Base-by-base conservation (phyloP, 495 filamentous ascomycete species). In the Hypoxylon fuscum region DNA sequence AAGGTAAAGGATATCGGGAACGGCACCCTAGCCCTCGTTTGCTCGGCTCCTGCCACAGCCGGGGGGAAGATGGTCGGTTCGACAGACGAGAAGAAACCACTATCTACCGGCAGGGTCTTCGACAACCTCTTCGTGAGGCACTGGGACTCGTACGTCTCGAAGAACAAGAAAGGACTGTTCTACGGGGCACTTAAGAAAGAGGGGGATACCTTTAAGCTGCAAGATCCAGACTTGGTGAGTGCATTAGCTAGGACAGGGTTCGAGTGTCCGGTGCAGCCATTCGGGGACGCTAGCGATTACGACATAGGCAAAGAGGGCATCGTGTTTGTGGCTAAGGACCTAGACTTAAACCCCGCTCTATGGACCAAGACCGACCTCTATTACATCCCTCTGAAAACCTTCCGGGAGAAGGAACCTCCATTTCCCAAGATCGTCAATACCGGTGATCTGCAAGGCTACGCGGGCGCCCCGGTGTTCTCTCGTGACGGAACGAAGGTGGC, bases 291-390 rank as follows among this genome's bases (percentile, higher is more conserved):
- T 18, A 74, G 74, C 23, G 84, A 88, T 68, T 90, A 81, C 51
- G 85, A 83, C 62, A 81, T 86, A 55, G 74, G 77, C 41, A 71
- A 76, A 35, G 74, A 68, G 48, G 84, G 84, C 1, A 79, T 97
- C 54, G 86, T 90, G 1, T 97, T 97, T 72, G 85, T 96, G 23
- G 87, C 93, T 0, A 96, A 92, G 64, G 92, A 96, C 66, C 93
- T 93, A 0, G 80, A 82, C 5, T 68, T 95, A 3, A 86, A 91
- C 62, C 86, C 88, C 3, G 93, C 94, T 0, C 81, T 85, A 10
- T 88, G 95, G 74, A 97, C 94, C 3, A 90, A 92, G 59, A 88
- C 88, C 31, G 86, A 90, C 51, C 76, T 92, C 21, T 93, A 91
- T 71, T 88, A 87, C 60, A 81, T 92, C 5, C 83, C 88, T 1